Conservation (phyloP, 208 protist genomes). For the Naegleria fowleri region DNA sequence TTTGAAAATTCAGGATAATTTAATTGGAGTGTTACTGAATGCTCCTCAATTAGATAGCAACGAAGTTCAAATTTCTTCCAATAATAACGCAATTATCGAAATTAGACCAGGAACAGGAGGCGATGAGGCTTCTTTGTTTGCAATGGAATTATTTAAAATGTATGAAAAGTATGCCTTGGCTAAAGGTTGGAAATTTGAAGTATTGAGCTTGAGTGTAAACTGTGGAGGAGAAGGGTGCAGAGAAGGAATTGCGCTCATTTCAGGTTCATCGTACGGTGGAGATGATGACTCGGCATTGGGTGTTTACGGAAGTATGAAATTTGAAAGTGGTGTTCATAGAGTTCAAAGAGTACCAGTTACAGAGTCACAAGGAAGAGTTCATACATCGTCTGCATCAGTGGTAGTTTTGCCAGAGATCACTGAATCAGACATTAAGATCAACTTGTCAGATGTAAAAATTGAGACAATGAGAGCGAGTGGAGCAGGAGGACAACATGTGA, state of each 20-base stretch:
- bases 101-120: constrained; percentile 42
- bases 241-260: neutral
- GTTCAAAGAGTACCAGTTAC: constrained; percentile 17
- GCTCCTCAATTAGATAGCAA: too few relatives aligned
- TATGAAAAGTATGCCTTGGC: neutral
- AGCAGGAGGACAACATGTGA: constrained; percentile 67
- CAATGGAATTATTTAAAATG: constrained; percentile 35
- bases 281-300: neutral
- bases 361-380: neutral
- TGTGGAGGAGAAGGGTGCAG: neutral
- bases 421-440: constrained; percentile 48
- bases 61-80: neutral
- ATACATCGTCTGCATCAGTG: neutral
- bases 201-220: neutral
- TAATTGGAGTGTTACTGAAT: neutral
- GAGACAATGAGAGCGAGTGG: constrained; percentile 48
- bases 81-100: constrained; percentile 22
- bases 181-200: constrained; percentile 14
- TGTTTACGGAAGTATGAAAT: neutral
- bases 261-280: too few relatives aligned
- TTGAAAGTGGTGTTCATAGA: constrained; percentile 11
- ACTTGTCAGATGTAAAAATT: constrained; percentile 48
- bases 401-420: neutral
- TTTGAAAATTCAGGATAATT: neutral
- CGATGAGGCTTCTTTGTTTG: constrained; percentile 48